These are phyloP conservation scores for Batkoa obscura DNA, from an alignment of 371 early-diverging fungal genomes.

Conservation along the genomic window DNA sequence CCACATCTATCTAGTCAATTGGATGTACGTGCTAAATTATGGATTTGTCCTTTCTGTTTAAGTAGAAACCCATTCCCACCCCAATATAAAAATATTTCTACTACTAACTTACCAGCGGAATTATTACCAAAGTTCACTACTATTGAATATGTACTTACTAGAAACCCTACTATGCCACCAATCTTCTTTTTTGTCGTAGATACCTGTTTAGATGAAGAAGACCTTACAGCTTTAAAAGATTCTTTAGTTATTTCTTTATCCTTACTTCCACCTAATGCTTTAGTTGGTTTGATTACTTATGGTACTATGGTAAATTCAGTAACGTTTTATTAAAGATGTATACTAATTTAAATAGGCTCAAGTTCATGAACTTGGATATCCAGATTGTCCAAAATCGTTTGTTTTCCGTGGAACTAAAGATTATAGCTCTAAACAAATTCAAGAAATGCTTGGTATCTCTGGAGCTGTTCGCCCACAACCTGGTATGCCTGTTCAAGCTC, in stretches of 20 bases:
- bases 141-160: slow-evolving; percentile 86
- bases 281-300: slow-evolving; percentile 93
- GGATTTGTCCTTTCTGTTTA: slow-evolving; percentile 99
- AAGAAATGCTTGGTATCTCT: slow-evolving; percentile 81
- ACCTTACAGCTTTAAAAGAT: slow-evolving; percentile 91
- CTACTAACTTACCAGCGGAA: slow-evolving; percentile 92
- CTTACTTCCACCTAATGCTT: slow-evolving; percentile 79
- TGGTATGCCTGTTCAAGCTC: slow-evolving; percentile 31
- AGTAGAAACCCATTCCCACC: slow-evolving; percentile 95
- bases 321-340: background rate
- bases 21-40: slow-evolving; percentile 84
- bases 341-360: slow-evolving; percentile 34
- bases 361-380: slow-evolving; percentile 87
- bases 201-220: slow-evolving; percentile 87
- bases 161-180: slow-evolving; percentile 69
- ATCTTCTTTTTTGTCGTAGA: slow-evolving; percentile 97
- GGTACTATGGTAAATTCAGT: slow-evolving; percentile 85
- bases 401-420: slow-evolving; percentile 97
- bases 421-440: slow-evolving; percentile 83
- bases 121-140: slow-evolving; percentile 86
- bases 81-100: slow-evolving; percentile 95
- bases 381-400: slow-evolving; percentile 90
- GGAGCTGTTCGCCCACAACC: slow-evolving; percentile 30
- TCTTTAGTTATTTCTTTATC: slow-evolving; percentile 77
- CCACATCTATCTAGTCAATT: slow-evolving; percentile 57